phyloP scores from a whole-genome alignment of 495 filamentous ascomycete genomes.

The Penicillium pancosmium region DNA sequence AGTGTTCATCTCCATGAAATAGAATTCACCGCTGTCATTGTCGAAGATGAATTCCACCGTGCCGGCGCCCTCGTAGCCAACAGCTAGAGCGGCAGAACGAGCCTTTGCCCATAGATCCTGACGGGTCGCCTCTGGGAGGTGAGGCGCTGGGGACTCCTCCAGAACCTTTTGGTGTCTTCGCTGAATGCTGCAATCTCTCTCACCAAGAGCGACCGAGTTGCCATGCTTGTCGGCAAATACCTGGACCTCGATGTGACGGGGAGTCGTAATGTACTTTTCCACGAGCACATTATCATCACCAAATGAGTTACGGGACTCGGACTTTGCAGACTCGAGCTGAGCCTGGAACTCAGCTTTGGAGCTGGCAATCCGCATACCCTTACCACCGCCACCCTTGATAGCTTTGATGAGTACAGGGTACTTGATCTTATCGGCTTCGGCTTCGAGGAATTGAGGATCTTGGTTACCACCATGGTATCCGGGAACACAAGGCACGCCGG shows the following conservation, averaged over 20 bases:
- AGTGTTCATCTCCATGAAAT: constrained; percentile 99
- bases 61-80: constrained; percentile 93
- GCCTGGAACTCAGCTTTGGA: constrained; percentile 75
- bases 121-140: constrained; percentile 75
- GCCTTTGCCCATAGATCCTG: constrained; percentile 95
- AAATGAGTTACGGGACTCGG: constrained; percentile 88
- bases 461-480: constrained; percentile 93
- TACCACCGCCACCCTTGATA: constrained; percentile 93
- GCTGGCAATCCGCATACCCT: constrained; percentile 96
- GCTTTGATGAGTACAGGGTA: constrained; percentile 97
- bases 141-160: constrained; percentile 92
- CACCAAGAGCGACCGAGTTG: constrained; percentile 80
- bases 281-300: constrained; percentile 96
- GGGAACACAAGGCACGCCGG: constrained; percentile 93
- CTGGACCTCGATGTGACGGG: constrained; percentile 96
- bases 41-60: constrained; percentile 99
- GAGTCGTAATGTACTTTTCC: constrained; percentile 94
- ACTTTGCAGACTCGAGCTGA: constrained; percentile 84
- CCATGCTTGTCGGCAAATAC: constrained; percentile 92
- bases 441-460: constrained; percentile 67
- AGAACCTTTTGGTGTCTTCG: constrained; percentile 95
- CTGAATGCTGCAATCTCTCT: constrained; percentile 86
- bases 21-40: constrained; percentile 90
- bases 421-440: constrained; percentile 76
- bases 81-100: constrained; percentile 82